These are phyloP conservation scores for Paracoccidioides lutzii DNA, from an alignment of 2,329 filamentous ascomycete species.

Conservation along the genomic window DNA sequence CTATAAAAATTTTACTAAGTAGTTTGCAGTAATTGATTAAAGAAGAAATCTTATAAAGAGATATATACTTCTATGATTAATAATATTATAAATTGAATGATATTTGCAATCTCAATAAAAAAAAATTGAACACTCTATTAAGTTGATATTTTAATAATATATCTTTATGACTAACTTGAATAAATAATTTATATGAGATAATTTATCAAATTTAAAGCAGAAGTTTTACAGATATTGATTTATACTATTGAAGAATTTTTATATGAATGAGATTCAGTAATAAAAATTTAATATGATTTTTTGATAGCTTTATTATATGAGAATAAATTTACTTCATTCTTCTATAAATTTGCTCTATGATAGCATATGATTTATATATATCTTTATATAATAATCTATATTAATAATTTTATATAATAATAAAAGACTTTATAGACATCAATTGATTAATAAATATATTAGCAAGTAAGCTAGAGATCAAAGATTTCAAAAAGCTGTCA, in stretches of 20 bases:
- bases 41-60: not conserved
- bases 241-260: not conserved
- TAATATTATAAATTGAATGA: not conserved
- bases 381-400: not conserved
- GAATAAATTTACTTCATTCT: not conserved
- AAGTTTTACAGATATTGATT: not conserved
- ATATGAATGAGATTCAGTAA: not conserved
- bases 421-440: accelerated
- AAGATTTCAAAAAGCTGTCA: not conserved
- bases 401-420: not conserved
- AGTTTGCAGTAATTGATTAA: too few species aligned
- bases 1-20: too few species aligned
- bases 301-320: not conserved
- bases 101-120: not conserved
- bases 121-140: not conserved
- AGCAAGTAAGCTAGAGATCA: not conserved
- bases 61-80: not conserved
- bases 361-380: not conserved
- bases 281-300: not conserved
- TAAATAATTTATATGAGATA: not conserved
- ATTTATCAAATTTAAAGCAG: not conserved
- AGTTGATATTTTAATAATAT: not conserved
- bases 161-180: not conserved
- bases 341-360: not conserved
- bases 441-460: not conserved